These are phyloP conservation scores for Corylus americana DNA, from an alignment of 306 rosid genomes.

Conservation along the genomic window DNA sequence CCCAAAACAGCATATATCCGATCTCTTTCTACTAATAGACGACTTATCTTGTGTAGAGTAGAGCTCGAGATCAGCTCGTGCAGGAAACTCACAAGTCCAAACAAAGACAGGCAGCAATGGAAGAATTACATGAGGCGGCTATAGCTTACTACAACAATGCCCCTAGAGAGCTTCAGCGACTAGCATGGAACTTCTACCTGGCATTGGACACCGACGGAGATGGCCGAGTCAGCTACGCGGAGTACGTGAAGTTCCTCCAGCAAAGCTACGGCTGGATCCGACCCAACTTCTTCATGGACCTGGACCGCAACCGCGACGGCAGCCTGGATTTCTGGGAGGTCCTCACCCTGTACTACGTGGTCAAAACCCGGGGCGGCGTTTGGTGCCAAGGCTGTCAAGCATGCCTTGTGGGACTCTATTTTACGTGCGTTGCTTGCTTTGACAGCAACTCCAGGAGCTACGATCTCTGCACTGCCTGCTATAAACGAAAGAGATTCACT, in stretches of 20 bases:
- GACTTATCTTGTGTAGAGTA: too few species aligned
- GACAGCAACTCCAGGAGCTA: conserved; percentile 8
- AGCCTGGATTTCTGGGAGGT: conserved; percentile 29
- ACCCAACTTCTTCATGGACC: conserved; percentile 23
- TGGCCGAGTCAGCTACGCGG: conserved; percentile 16
- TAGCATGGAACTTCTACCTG: conserved; percentile 27
- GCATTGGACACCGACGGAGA: conserved; percentile 33
- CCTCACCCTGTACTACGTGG: conserved; percentile 26
- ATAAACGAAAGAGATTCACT: background rate
- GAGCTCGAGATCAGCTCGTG: background rate
- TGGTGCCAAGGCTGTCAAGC: conserved; percentile 23
- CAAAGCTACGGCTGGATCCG: conserved; percentile 26
- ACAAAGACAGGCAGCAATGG: background rate
- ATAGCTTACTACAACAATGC: conserved; percentile 30
- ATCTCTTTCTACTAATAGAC: background rate
- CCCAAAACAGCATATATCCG: too few species aligned
- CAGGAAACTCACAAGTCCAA: background rate
- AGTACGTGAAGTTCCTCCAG: conserved; percentile 24
- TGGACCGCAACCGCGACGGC: conserved; percentile 27
- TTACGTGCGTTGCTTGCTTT: conserved; percentile 33
- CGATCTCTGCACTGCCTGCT: conserved; percentile 25
- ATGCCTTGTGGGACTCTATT: conserved; percentile 25
- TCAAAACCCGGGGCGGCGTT: conserved; percentile 25
- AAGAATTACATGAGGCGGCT: conserved; percentile 21
- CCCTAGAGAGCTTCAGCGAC: conserved; percentile 18